Percentiles rank a stretch among this genome's conserved stretches.
These are phyloP conservation scores for Colletotrichum sp. DNA, from an alignment of 2,329 filamentous ascomycete genomes.

Conservation along the genomic window DNA sequence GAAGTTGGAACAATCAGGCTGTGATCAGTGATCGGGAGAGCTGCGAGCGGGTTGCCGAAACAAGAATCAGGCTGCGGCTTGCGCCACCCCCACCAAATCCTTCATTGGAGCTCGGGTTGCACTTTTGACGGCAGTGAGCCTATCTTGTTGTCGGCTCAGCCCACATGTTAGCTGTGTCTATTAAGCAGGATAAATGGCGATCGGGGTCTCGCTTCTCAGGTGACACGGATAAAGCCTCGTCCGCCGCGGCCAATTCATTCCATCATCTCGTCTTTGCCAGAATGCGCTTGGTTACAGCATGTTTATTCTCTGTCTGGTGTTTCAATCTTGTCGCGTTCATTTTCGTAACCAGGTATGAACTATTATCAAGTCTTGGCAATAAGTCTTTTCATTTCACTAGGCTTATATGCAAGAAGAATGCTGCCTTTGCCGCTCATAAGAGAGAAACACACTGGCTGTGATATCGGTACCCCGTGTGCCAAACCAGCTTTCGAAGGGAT, in stretches of 20 bases:
- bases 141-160: background rate
- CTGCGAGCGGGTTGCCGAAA: background rate
- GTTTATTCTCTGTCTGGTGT: background rate
- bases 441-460: background rate
- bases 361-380: background rate
- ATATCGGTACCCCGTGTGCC: accelerated
- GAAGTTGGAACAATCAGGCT: background rate
- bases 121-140: background rate
- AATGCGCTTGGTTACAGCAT: accelerated
- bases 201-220: background rate
- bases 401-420: background rate
- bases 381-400: background rate
- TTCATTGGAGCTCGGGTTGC: background rate
- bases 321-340: background rate
- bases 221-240: background rate
- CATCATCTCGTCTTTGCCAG: background rate
- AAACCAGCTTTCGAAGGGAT: background rate
- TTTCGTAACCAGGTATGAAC: accelerated
- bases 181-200: background rate
- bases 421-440: accelerated
- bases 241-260: background rate
- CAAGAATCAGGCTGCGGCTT: background rate
- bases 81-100: background rate
- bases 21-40: background rate
- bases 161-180: background rate